Evolutionary conservation across 257 asterid species (phyloP).

Genomic region (Jacaranda copaia): DNA sequence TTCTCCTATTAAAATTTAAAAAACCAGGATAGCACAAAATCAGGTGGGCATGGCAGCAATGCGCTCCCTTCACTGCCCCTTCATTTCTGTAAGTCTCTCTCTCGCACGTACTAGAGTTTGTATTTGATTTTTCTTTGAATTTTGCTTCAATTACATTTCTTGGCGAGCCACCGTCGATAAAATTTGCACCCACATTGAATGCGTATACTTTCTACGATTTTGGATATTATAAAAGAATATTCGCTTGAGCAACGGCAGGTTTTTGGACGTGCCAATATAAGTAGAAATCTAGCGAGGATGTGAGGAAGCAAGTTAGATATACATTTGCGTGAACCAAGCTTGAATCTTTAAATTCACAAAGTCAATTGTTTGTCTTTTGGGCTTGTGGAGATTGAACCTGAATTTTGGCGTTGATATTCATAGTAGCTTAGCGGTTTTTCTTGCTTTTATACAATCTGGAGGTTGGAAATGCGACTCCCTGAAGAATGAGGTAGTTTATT

Average conservation of each 20-base stretch:
- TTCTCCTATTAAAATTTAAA: not conserved
- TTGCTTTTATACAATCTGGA: not conserved
- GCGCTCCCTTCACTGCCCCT: slow-evolving; percentile 43
- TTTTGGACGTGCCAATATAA: not conserved
- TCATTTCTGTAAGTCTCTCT: slow-evolving; percentile 49
- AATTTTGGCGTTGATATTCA: not conserved
- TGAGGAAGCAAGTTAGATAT: not conserved
- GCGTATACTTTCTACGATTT: not conserved
- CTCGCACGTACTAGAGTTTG: not conserved
- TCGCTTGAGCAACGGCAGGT: slow-evolving; percentile 17
- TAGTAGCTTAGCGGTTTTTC: not conserved
- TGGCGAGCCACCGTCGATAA: not conserved
- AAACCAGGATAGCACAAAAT: not conserved
- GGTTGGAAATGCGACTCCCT: not conserved
- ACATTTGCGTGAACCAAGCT: not conserved
- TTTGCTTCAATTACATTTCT: slow-evolving; percentile 19
- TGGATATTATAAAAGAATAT: slow-evolving; percentile 7
- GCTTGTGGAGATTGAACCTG: slow-evolving; percentile 9
- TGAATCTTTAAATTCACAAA: not conserved
- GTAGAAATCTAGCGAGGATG: not conserved
- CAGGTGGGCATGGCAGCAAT: slow-evolving; percentile 40
- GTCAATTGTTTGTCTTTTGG: not conserved
- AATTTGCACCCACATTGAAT: not conserved
- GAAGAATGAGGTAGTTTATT: not conserved
- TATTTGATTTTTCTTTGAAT: not conserved